A percentile compares a stretch with the other conserved stretches of the same genome.
Evolutionary conservation across 169 alveolate species (phyloP).

Genomic region (Plasmodium sp.): DNA sequence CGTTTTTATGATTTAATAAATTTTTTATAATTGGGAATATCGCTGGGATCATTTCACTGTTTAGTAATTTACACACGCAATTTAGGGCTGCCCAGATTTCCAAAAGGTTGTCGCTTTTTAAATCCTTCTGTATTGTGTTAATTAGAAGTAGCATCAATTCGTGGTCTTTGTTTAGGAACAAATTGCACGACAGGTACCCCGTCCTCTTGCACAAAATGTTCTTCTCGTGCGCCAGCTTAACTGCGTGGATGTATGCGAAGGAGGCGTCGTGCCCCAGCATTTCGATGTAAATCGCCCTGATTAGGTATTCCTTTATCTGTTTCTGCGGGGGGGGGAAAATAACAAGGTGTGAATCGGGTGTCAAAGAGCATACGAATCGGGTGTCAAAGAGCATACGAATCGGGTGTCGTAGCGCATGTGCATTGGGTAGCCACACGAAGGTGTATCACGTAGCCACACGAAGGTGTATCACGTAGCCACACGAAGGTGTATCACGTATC

Average conservation of each 20-base stretch:
- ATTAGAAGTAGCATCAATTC: conserved; percentile 93
- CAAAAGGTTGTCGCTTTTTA: conserved; percentile 90
- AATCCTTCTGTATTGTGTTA: conserved; percentile 94
- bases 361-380: not conserved
- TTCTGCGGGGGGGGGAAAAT: conserved; percentile 51
- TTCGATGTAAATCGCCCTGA: conserved; percentile 94
- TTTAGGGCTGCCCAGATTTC: conserved; percentile 93
- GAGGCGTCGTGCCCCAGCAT: conserved; percentile 97
- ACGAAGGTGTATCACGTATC: not conserved
- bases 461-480: not conserved
- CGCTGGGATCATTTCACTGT: conserved; percentile 92
- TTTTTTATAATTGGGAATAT: conserved; percentile 89
- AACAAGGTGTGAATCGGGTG: not conserved
- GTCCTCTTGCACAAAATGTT: conserved; percentile 90
- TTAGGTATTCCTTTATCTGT: conserved; percentile 89
- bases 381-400: not conserved
- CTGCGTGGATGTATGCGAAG: conserved; percentile 95
- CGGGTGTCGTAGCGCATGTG: not conserved
- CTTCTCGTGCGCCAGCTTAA: conserved; percentile 93
- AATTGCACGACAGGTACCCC: conserved; percentile 92
- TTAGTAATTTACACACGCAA: conserved; percentile 91
- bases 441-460: too few species aligned
- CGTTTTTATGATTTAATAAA: conserved; percentile 86
- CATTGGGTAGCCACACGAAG: too few species aligned
- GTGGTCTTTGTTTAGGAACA: conserved; percentile 89